phyloP scores from a whole-genome alignment of 352 stramenopile species.

The Discostella stelligera region DNA sequence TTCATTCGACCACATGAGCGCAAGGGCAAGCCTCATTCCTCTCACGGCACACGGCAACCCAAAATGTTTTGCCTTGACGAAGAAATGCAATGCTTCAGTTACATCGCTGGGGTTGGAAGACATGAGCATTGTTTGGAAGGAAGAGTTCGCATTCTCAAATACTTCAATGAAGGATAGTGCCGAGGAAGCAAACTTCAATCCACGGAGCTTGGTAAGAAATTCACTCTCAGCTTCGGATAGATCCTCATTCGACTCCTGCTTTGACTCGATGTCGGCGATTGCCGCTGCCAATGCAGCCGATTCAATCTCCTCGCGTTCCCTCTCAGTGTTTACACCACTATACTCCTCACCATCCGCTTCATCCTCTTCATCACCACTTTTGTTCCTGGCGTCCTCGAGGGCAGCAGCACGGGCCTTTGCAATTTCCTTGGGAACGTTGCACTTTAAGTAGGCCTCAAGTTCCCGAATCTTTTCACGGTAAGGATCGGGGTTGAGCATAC shows the following conservation, averaged over 20 bases:
- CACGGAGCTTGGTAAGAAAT: conserved; percentile 80
- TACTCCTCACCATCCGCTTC: neutral
- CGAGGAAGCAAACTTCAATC: conserved; percentile 89
- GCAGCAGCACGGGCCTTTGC: conserved; percentile 59
- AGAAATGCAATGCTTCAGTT: conserved; percentile 91
- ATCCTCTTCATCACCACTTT: conserved; percentile 28
- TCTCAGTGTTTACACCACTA: conserved; percentile 57
- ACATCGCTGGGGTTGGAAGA: conserved; percentile 91
- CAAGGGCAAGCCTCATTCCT: conserved; percentile 89
- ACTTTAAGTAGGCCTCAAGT: conserved; percentile 73
- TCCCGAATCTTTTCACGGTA: conserved; percentile 86
- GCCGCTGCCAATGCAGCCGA: conserved; percentile 60
- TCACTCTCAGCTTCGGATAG: conserved; percentile 81
- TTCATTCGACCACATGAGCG: conserved; percentile 89
- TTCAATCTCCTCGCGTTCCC: conserved; percentile 82
- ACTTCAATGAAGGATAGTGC: conserved; percentile 91
- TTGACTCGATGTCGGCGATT: conserved; percentile 84
- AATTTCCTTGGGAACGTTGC: conserved; percentile 64
- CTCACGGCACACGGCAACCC: conserved; percentile 87
- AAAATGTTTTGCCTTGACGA: conserved; percentile 89
- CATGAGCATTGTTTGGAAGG: conserved; percentile 87
- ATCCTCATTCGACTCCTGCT: conserved; percentile 80
- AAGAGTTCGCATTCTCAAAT: conserved; percentile 86
- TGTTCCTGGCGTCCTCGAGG: conserved; percentile 38
- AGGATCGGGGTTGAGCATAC: conserved; percentile 86